Base-by-base conservation (phyloP, 2,329 filamentous ascomycete species). In the Albifimbria verrucaria region DNA sequence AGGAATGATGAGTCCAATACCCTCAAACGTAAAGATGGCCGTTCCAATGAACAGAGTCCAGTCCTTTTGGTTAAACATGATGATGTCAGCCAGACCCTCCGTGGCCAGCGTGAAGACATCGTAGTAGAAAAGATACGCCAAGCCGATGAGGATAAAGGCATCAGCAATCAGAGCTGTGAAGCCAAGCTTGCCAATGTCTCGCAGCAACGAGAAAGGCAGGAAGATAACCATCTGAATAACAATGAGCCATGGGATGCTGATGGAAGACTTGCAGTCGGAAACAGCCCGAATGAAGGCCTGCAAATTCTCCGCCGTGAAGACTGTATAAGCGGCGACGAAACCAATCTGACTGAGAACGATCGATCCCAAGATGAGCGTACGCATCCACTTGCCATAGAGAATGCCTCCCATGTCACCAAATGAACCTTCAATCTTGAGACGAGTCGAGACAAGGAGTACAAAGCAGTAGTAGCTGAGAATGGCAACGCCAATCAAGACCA, bases 11-110 rank as follows among this genome's bases (percentile, higher is more conserved):
- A 99, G 83, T 12, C 94, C 95, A 56, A 99, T 95, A 24, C 94
- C 94, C 68, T 99, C 94, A 66, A 97, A 99, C 0, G 94, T 97
- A 75, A 99, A 99, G 68, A 99, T 97, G 24, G 95, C 94, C 0
- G 95, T 99, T 56, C 94, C 95, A 63, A 99, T 99, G 70, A 99
- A 97, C 4, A 99, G 81, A 0, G 94, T 96, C 94, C 95, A 99
- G 68, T 92, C 88, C 55, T 88, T 85, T 41, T 87, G 73, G 75
- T 99, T 99, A 80, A 99, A 97, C 65, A 88, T 81, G 61, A 89
- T 83, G 65, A 97, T 92, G 68, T 99, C 94, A 5, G 91, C 81
- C 22, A 96, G 73, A 12, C 91, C 91, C 52, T 90, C 79, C 47
- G 76, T 77, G 57, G 85, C 85, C 49, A 99, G 86, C 2, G 93